phyloP scores from a whole-genome alignment of 2,329 filamentous ascomycete species.

The Raffaelea ambrosiae region DNA sequence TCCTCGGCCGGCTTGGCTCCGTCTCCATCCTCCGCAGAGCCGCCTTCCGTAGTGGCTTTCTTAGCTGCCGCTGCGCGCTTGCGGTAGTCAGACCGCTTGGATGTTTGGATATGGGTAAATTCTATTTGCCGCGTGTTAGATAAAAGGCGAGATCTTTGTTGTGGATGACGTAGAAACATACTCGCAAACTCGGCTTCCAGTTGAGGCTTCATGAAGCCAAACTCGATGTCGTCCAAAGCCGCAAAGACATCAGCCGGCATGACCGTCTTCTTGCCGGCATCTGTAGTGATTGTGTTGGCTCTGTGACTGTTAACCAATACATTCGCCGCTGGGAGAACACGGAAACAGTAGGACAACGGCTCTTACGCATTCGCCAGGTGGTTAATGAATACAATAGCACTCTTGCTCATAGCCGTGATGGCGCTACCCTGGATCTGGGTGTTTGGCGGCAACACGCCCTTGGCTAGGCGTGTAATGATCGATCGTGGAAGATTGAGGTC shows the following conservation, averaged over 20 bases:
- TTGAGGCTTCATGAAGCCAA: constrained; percentile 58
- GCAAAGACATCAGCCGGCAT: constrained; percentile 67
- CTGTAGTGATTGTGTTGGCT: constrained; percentile 62
- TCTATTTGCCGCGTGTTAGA: constrained; percentile 36
- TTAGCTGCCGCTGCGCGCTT: constrained; percentile 62
- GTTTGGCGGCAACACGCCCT: constrained; percentile 70
- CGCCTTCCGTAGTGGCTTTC: constrained; percentile 23
- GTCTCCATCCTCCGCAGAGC: constrained; percentile 15
- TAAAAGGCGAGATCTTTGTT: not conserved
- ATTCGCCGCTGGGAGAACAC: no score
- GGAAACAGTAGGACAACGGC: no score
- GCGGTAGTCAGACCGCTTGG: constrained; percentile 66
- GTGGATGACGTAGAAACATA: constrained; percentile 28
- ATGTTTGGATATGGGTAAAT: constrained; percentile 64
- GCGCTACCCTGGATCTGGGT: constrained; percentile 80
- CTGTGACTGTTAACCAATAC: constrained; percentile 28
- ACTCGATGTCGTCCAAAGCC: constrained; percentile 69
- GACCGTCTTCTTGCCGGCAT: constrained; percentile 69
- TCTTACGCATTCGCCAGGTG: constrained; percentile 69
- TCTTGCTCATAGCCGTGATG: constrained; percentile 69
- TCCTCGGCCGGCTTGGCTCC: constrained; percentile 3
- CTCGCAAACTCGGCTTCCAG: constrained; percentile 71
- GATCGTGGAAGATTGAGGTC: constrained; percentile 73
- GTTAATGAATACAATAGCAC: constrained; percentile 76
- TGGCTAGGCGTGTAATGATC: constrained; percentile 71